Conservation (phyloP, 148 eudicot genomes). For the Pharnaceum exiguum region DNA sequence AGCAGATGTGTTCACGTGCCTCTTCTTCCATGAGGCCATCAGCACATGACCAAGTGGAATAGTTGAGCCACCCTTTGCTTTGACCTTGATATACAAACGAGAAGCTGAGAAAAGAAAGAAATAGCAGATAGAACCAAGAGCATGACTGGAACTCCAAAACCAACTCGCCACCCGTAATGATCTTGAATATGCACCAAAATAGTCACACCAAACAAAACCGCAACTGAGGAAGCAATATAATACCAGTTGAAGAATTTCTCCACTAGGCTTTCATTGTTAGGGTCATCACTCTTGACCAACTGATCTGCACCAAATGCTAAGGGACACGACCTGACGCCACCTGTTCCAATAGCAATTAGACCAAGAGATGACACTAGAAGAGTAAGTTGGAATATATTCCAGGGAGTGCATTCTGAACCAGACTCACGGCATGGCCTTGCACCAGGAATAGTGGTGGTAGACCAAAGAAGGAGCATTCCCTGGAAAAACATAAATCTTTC, state of each 20-base stretch:
- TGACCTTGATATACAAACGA: conserved; percentile 43
- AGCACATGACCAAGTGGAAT: conserved; percentile 42
- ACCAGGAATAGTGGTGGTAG: conserved; percentile 37
- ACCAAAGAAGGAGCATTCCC: conserved; percentile 50
- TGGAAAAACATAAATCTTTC: too few species aligned
- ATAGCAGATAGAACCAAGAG: conserved; percentile 41
- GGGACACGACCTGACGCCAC: conserved; percentile 49
- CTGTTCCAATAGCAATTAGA: conserved; percentile 47
- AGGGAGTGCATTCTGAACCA: conserved; percentile 15
- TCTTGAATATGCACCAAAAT: conserved; percentile 63
- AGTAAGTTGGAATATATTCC: conserved; percentile 23
- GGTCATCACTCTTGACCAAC: conserved; percentile 9
- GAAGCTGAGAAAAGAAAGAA: conserved; percentile 54
- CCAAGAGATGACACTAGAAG: conserved; percentile 31
- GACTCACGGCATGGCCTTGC: conserved; percentile 31
- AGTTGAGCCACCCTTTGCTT: conserved; percentile 33
- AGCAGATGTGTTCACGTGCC: conserved; percentile 18
- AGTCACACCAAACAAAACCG: conserved; percentile 37
- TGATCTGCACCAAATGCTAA: conserved; percentile 61
- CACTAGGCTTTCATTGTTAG: conserved; percentile 9
- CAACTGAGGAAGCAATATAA: conserved; percentile 29
- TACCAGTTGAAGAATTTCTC: conserved; percentile 50
- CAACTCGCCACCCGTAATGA: conserved; percentile 54
- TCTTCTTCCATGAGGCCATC: conserved; percentile 37
- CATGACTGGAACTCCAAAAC: conserved; percentile 53